phyloP scores from a whole-genome alignment of 176 grass and related monocot genomes.

The Oryza glumipatula region DNA sequence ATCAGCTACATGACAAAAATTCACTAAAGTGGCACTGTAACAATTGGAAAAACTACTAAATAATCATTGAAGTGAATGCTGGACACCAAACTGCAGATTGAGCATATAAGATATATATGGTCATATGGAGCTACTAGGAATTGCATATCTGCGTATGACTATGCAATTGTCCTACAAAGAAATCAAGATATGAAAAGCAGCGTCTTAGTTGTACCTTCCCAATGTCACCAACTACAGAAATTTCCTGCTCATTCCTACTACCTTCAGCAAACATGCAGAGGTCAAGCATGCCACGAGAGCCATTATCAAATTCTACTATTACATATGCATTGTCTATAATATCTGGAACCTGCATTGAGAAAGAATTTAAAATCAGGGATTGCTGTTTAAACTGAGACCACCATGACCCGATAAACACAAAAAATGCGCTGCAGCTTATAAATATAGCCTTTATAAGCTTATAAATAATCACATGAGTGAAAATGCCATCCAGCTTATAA shows the following conservation, averaged over 20 bases:
- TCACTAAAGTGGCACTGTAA: neutral
- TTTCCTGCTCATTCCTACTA: conserved; percentile 94
- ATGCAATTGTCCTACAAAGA: neutral
- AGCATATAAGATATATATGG: neutral
- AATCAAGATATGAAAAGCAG: conserved; percentile 4
- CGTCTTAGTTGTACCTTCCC: conserved; percentile 70
- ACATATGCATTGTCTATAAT: conserved; percentile 98
- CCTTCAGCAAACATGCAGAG: conserved; percentile 99
- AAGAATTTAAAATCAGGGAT: conserved; percentile 12
- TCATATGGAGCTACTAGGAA: neutral
- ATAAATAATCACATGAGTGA: neutral
- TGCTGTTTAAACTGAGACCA: neutral
- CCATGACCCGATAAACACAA: neutral
- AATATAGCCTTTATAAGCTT: neutral
- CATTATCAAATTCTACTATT: conserved; percentile 93
- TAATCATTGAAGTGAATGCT: neutral
- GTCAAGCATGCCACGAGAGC: conserved; percentile 90
- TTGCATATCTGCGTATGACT: neutral
- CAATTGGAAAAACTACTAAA: neutral
- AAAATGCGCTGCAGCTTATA: neutral
- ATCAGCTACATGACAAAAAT: neutral
- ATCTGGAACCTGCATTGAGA: conserved; percentile 71
- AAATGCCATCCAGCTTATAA: neutral
- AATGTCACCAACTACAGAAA: conserved; percentile 84
- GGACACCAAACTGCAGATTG: neutral